Evolutionary conservation across 1,284 basidiomycete species (phyloP).

Genomic region (Fomitopsis pinicola): DNA sequence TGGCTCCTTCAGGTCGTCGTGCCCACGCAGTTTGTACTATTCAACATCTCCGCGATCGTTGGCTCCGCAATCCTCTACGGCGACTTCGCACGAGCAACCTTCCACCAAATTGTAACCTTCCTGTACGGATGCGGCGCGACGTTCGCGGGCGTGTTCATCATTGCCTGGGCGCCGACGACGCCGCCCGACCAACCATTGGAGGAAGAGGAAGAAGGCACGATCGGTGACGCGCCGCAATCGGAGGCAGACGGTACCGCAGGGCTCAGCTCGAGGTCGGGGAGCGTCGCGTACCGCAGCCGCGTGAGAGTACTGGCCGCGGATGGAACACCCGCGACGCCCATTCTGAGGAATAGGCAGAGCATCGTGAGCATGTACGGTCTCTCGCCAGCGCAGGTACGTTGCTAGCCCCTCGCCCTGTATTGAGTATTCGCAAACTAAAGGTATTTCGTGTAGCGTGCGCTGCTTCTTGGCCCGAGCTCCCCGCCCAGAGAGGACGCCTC

Average conservation of each 20-base stretch:
- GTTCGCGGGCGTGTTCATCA: slow-evolving; percentile 83
- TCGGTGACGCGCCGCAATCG: slow-evolving; percentile 22
- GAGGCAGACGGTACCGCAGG: slow-evolving; percentile 24
- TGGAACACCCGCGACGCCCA: slow-evolving; percentile 29
- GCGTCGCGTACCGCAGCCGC: slow-evolving; percentile 33
- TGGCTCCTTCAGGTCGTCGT: slow-evolving; percentile 66
- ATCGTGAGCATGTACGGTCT: slow-evolving; percentile 59
- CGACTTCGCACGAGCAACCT: slow-evolving; percentile 80
- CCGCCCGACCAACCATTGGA: slow-evolving; percentile 20
- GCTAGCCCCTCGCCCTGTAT: no score
- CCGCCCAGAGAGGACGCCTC: slow-evolving; percentile 46
- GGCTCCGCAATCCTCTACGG: slow-evolving; percentile 93
- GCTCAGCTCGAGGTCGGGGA: slow-evolving; percentile 20
- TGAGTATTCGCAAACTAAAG: background rate
- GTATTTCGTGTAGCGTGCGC: slow-evolving; percentile 39
- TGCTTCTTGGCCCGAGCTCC: slow-evolving; percentile 50
- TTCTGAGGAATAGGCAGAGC: slow-evolving; percentile 48
- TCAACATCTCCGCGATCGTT: slow-evolving; percentile 83
- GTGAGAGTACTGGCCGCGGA: slow-evolving; percentile 43
- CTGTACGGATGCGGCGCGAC: slow-evolving; percentile 80
- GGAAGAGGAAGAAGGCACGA: slow-evolving; percentile 25
- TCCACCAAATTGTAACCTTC: slow-evolving; percentile 85
- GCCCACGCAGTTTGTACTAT: slow-evolving; percentile 92
- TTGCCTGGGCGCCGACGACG: slow-evolving; percentile 51
- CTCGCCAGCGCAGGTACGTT: slow-evolving; percentile 64